phyloP scores from a whole-genome alignment of 805 yeast species.

The Wickerhamomyces bovis region DNA sequence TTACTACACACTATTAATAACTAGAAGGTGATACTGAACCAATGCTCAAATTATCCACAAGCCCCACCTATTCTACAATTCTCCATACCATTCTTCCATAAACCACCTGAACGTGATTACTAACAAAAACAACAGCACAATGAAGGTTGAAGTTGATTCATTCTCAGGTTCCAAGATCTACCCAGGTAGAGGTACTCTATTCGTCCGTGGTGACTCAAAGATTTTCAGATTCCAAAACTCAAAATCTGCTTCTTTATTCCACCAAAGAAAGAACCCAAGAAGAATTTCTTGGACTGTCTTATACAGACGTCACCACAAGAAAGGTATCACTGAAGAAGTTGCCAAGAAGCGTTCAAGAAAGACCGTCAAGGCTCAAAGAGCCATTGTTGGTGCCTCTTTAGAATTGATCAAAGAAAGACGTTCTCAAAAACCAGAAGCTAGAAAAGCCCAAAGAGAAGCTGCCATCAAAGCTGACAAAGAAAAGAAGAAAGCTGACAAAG shows the following conservation, averaged over 20 bases:
- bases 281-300: slow-evolving; percentile 99
- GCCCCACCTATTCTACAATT: neutral
- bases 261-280: slow-evolving; percentile 99
- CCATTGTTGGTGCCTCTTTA: slow-evolving; percentile 98
- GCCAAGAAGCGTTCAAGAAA: slow-evolving; percentile 96
- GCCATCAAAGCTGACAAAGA: slow-evolving; percentile 80
- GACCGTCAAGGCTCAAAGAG: slow-evolving; percentile 98
- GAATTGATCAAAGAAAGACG: slow-evolving; percentile 98
- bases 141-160: slow-evolving; percentile 99
- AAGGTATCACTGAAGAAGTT: slow-evolving; percentile 98
- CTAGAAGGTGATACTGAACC: neutral
- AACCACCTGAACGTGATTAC: slow-evolving; percentile 5
- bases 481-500: slow-evolving; percentile 87
- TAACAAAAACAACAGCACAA: slow-evolving; percentile 32
- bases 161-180: slow-evolving; percentile 99
- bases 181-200: slow-evolving; percentile 99
- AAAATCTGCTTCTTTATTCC: slow-evolving; percentile 95
- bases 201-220: slow-evolving; percentile 99
- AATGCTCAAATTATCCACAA: neutral
- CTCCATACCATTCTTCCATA: neutral
- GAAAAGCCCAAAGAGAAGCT: slow-evolving; percentile 95
- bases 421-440: slow-evolving; percentile 90
- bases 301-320: slow-evolving; percentile 99
- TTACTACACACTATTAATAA: neutral
- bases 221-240: slow-evolving; percentile 98